Percentiles rank a stretch among this genome's conserved stretches.
Evolutionary conservation across 2,329 filamentous ascomycete genomes (phyloP).

Genomic region (Didymella glomerata): DNA sequence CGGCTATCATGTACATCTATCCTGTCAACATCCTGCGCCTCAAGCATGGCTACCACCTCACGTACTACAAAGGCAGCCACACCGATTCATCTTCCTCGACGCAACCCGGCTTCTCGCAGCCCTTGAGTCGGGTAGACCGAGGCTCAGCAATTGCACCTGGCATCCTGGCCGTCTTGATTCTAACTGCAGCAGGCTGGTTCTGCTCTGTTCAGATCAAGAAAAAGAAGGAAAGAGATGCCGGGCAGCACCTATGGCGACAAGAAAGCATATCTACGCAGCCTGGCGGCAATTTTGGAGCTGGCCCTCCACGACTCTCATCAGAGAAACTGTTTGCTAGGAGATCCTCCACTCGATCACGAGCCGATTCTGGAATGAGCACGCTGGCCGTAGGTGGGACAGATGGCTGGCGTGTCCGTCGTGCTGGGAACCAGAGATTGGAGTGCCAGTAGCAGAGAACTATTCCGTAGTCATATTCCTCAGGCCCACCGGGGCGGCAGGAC

Average conservation of each 20-base stretch:
- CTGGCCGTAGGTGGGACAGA: background rate
- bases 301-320: background rate
- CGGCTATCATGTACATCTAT: slow-evolving; percentile 3
- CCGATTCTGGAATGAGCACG: background rate
- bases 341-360: background rate
- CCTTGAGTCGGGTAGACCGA: slow-evolving; percentile 1
- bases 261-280: background rate
- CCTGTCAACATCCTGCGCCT: background rate
- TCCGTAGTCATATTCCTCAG: background rate
- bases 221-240: background rate
- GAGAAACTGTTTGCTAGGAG: background rate
- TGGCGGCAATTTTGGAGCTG: background rate
- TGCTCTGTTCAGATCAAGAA: background rate
- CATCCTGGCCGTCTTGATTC: background rate
- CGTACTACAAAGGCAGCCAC: background rate
- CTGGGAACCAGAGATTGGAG: background rate
- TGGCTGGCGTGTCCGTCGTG: background rate
- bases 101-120: background rate
- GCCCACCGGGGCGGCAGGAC: background rate
- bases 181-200: background rate
- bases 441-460: background rate
- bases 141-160: slow-evolving; percentile 2
- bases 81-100: background rate
- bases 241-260: slow-evolving; percentile 1
- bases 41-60: background rate